Evolutionary conservation across 2,329 filamentous ascomycete genomes (phyloP).

Genomic region (Trichoderma atroviride): DNA sequence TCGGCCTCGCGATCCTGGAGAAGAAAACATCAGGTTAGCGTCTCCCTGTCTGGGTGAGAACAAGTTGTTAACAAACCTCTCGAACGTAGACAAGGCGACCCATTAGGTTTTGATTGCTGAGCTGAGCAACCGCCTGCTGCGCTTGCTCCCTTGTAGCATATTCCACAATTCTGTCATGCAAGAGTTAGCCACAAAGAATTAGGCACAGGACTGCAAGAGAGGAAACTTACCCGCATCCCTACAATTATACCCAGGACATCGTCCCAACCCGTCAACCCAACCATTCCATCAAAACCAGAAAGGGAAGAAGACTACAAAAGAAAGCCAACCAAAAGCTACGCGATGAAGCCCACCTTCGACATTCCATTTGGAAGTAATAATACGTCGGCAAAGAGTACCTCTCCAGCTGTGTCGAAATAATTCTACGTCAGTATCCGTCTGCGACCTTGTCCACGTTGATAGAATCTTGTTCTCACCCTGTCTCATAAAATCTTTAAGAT

Average conservation of each 20-base stretch:
- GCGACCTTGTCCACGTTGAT: conserved; percentile 31
- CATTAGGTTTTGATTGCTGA: conserved; percentile 99
- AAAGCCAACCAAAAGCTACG: conserved; percentile 83
- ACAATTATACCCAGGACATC: conserved; percentile 81
- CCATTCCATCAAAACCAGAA: conserved; percentile 74
- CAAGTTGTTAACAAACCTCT: conserved; percentile 65
- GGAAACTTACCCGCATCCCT: conserved; percentile 98
- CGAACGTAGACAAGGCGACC: conserved; percentile 97
- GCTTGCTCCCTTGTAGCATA: conserved; percentile 99
- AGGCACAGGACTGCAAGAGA: neutral
- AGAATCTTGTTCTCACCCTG: conserved; percentile 71
- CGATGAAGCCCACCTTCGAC: conserved; percentile 99
- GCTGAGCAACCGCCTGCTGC: conserved; percentile 92
- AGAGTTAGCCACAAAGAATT: neutral
- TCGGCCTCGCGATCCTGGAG: conserved; percentile 92
- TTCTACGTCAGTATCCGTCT: conserved; percentile 47
- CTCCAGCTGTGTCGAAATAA: conserved; percentile 70
- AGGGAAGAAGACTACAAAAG: conserved; percentile 71
- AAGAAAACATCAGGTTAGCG: conserved; percentile 7
- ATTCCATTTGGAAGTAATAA: conserved; percentile 99
- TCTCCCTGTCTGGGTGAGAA: neutral
- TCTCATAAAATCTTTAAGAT: conserved; percentile 99
- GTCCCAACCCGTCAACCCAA: conserved; percentile 99
- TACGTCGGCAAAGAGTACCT: conserved; percentile 99
- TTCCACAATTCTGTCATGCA: conserved; percentile 86